Evolutionary conservation across 164 flowering plant species (phyloP), one percentile per base, ranked within the genome.

Genomic region (Tetracentron sinense): DNA sequence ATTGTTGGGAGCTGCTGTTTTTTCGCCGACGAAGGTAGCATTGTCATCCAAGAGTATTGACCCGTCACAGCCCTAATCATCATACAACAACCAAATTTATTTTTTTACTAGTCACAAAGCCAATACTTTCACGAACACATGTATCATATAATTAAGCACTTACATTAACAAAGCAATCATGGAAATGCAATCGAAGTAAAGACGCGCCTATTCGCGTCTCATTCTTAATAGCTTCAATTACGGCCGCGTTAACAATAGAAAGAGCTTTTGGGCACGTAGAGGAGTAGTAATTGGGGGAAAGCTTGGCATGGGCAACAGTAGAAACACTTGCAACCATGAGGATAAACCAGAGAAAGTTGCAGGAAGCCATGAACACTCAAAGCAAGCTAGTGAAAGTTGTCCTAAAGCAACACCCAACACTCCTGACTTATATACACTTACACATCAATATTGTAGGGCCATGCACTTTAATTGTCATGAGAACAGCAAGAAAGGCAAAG

Each of bases 21-120:
- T 76, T 60, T 79, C 79, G 35, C 74, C 74, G 17, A 63, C 61
- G 28, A 73, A 63, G 26, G 4, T 72, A 1, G 76, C 26, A 2
- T 73, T 62, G 62, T 63, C 76, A 46, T 76, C 74, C 42, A 79
- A 30, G 21, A 78, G 50, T 2, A 78, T 33, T 0, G 81, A 78
- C 12, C 66, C 81, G 61, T 78, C 81, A 63, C 81, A 78, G 12
- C 81, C 81, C 81, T 75, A 65, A n/a, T n/a, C n/a, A n/a, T n/a
- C n/a, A n/a, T n/a, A n/a, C n/a, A n/a, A n/a, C n/a, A n/a, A n/a
- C n/a, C n/a, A n/a, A n/a, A n/a, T n/a, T n/a, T n/a, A n/a, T n/a
- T n/a, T n/a, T n/a, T n/a, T n/a, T n/a, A n/a, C n/a, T n/a, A n/a
- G n/a, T n/a, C n/a, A n/a, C n/a, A n/a, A n/a, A n/a, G n/a, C n/a